A percentile compares a stretch with the other conserved stretches of the same genome.
These are phyloP conservation scores for Phytophthora sp. DNA, from an alignment of 352 stramenopile species.

Conservation along the genomic window DNA sequence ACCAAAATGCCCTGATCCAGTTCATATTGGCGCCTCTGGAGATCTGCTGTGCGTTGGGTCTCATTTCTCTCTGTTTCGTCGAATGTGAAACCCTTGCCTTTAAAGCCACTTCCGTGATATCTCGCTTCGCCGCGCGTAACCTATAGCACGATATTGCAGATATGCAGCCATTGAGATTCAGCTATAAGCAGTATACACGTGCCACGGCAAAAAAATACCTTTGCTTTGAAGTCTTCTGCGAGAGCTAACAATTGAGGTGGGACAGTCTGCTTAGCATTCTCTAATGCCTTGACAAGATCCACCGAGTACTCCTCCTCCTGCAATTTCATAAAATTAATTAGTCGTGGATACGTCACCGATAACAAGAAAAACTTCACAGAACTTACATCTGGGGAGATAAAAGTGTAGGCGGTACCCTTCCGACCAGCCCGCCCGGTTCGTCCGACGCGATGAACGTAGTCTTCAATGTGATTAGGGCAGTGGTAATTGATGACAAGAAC, in stretches of 20 bases:
- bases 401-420: slow-evolving; percentile 99
- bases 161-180: too few relatives aligned
- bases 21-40: slow-evolving; percentile 92
- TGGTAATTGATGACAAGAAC: slow-evolving; percentile 99
- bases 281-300: slow-evolving; percentile 97
- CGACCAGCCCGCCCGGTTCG: slow-evolving; percentile 95
- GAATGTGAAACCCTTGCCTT: slow-evolving; percentile 98
- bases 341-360: slow-evolving; percentile 1
- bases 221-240: slow-evolving; percentile 96
- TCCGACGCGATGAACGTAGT: slow-evolving; percentile 99
- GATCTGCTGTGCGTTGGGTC: slow-evolving; percentile 91
- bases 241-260: slow-evolving; percentile 91
- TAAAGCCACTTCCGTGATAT: slow-evolving; percentile 96
- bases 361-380: not conserved
- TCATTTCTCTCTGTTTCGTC: slow-evolving; percentile 98
- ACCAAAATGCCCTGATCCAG: slow-evolving; percentile 85
- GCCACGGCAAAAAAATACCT: slow-evolving; percentile 48
- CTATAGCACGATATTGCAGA: slow-evolving; percentile 27
- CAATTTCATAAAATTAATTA: slow-evolving; percentile 16
- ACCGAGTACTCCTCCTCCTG: slow-evolving; percentile 98
- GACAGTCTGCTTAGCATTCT: slow-evolving; percentile 81
- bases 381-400: slow-evolving; percentile 95
- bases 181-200: not conserved
- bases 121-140: slow-evolving; percentile 95
- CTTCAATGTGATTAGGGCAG: slow-evolving; percentile 99